These are phyloP conservation scores for Lizanozyma gosingica DNA, from an alignment of 1,139 yeast species.

Conservation along the genomic window DNA sequence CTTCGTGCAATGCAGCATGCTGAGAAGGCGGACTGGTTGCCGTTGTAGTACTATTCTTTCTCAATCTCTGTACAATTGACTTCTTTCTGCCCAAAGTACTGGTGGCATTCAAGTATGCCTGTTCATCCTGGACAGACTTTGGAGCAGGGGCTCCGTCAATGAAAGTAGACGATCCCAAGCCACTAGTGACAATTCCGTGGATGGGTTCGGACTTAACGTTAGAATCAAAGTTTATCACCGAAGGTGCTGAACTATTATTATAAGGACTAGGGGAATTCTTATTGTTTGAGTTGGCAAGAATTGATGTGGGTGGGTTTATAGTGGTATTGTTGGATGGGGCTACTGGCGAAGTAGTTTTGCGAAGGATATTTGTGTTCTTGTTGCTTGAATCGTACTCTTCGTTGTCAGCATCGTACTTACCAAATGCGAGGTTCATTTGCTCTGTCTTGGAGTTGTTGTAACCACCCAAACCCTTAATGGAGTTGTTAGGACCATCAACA, in stretches of 20 bases:
- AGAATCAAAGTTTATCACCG: conserved; percentile 65
- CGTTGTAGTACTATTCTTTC: conserved; percentile 35
- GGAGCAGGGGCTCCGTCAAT: conserved; percentile 97
- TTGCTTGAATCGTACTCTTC: conserved; percentile 8
- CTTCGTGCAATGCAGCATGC: conserved; percentile 5
- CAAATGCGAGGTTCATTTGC: conserved; percentile 50
- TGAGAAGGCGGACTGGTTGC: conserved; percentile 31
- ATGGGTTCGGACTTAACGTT: conserved; percentile 59
- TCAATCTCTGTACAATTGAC: conserved; percentile 61
- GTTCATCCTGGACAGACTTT: conserved; percentile 17
- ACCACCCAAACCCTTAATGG: conserved; percentile 57
- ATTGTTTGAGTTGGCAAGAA: not conserved
- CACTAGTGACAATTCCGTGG: conserved; percentile 80
- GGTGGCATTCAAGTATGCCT: conserved; percentile 18
- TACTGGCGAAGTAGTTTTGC: not conserved
- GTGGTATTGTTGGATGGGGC: not conserved
- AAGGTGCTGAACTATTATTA: conserved; percentile 17
- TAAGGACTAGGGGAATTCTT: conserved; percentile 6
- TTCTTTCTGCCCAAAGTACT: conserved; percentile 60
- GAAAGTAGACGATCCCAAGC: conserved; percentile 87
- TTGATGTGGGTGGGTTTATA: not conserved
- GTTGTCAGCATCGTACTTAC: conserved; percentile 31
- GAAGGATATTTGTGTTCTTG: not conserved
- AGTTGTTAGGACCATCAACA: conserved; percentile 85
- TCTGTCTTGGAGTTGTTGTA: conserved; percentile 44